Evolutionary conservation across 257 asterid species (phyloP), one percentile per base, ranked within the genome.

Genomic region (Henckelia pumila): DNA sequence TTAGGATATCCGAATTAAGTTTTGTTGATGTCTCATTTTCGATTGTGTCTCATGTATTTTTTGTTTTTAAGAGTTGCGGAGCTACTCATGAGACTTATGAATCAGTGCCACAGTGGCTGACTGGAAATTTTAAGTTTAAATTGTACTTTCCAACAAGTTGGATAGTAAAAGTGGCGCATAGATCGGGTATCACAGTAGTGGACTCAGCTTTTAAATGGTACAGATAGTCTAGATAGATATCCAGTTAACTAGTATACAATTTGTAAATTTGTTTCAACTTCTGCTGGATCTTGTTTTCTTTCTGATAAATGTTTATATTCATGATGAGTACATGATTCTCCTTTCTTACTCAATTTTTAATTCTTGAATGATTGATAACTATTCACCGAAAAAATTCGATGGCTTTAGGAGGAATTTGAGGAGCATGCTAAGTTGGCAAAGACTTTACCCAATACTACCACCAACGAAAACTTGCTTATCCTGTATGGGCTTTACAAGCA

Each of bases 401-500:
- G 64, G 56, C 0, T 83, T 28, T 72, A 94, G 99, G 99, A 94
- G 69, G 99, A 94, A 35, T 94, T 94, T 76, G 97, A 94, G 78
- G 88, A 77, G 77, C 56, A 88, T 37, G 97, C 99, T 35, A 92
- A 80, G 91, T 86, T 86, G 69, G 96, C 90, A 20, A 94, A 88
- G 89, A 82, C 89, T 63, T 77, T 94, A 83, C 95, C 99, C 1
- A 92, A 84, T 67, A 77, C 17, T 21, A 85, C 96, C 13, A 23
- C 84, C 75, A 88, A 93, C 9, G 97, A 85, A 55, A 72, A 73
- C 87, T 79, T 81, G 75, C 95, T 94, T 63, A 85, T 88, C 47
- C 83, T 94, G n/a, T 94, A 94, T 61, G 97, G 97, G 22, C 96
- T 91, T 28, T 91, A 6, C 86, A 94, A 94, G 80, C 97, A 88